phyloP scores from a whole-genome alignment of 1,284 basidiomycete species.

The Meripilus lineatus region DNA sequence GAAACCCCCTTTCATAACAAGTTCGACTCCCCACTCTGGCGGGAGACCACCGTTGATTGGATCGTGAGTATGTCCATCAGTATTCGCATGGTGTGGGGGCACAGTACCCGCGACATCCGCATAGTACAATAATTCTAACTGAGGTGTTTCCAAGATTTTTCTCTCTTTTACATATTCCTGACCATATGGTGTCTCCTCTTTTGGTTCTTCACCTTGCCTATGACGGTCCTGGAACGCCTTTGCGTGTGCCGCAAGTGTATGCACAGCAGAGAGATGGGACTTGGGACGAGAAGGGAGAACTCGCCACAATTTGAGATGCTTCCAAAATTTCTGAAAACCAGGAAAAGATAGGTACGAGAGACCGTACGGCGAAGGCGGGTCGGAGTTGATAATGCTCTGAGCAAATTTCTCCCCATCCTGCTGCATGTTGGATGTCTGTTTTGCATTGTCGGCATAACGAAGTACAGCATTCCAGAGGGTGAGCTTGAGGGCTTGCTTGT shows the following conservation, averaged over 20 bases:
- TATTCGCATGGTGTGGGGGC: constrained; percentile 35
- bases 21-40: constrained; percentile 91
- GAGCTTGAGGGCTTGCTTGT: constrained; percentile 75
- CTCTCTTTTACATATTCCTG: constrained; percentile 85
- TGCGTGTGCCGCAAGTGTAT: constrained; percentile 2
- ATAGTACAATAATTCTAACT: constrained; percentile 80
- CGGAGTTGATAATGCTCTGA: constrained; percentile 41
- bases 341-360: constrained; percentile 41
- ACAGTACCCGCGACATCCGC: constrained; percentile 72
- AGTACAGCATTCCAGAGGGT: constrained; percentile 64
- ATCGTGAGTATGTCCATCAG: constrained; percentile 33
- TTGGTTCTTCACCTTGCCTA: constrained; percentile 37
- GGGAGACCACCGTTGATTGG: constrained; percentile 74
- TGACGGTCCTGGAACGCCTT: constrained; percentile 24
- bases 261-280: constrained; percentile 6
- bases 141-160: constrained; percentile 72
- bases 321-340: constrained; percentile 52
- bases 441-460: constrained; percentile 71
- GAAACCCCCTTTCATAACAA: constrained; percentile 70
- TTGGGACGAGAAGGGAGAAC: constrained; percentile 18
- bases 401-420: constrained; percentile 49
- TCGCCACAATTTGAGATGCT: constrained; percentile 45
- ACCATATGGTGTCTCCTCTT: constrained; percentile 51
- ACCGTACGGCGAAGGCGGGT: constrained; percentile 26
- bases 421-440: constrained; percentile 64